Evolutionary conservation across 495 filamentous ascomycete species (phyloP).

Genomic region (Tetracladium setigerum): DNA sequence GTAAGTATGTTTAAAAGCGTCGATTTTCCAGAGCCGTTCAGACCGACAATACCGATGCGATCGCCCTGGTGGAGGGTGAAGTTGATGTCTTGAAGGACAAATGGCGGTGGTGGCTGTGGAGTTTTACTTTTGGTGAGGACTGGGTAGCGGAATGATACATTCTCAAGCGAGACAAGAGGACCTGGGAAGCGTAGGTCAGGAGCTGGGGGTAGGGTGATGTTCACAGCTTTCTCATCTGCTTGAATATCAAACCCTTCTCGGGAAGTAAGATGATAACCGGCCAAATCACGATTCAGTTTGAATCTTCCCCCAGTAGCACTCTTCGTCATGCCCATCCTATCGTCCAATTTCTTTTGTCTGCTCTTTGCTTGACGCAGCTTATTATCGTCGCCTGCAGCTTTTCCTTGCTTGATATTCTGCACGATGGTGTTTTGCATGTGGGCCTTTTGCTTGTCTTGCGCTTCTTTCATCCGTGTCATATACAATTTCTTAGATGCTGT

Average conservation of each 20-base stretch:
- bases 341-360: slow-evolving; percentile 73
- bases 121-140: slow-evolving; percentile 15
- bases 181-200: slow-evolving; percentile 68
- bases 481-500: slow-evolving; percentile 56
- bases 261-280: slow-evolving; percentile 46
- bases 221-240: slow-evolving; percentile 50
- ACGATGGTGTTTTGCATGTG: slow-evolving; percentile 71
- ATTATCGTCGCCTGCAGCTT: slow-evolving; percentile 67
- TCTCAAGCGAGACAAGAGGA: slow-evolving; percentile 59
- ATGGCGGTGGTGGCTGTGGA: slow-evolving; percentile 24
- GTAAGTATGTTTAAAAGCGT: slow-evolving; percentile 63
- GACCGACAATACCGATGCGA: slow-evolving; percentile 61
- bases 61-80: slow-evolving; percentile 62
- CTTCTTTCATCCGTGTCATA: slow-evolving; percentile 67
- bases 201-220: slow-evolving; percentile 50
- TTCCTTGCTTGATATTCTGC: slow-evolving; percentile 60
- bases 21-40: slow-evolving; percentile 67
- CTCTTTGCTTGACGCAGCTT: slow-evolving; percentile 72
- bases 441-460: slow-evolving; percentile 65
- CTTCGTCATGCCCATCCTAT: slow-evolving; percentile 67
- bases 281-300: slow-evolving; percentile 68
- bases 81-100: slow-evolving; percentile 45
- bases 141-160: slow-evolving; percentile 50
- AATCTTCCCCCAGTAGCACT: slow-evolving; percentile 62
- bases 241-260: slow-evolving; percentile 65